Evolutionary conservation across 208 protist genomes (phyloP).

Genomic region (Tetramitus jugosus): DNA sequence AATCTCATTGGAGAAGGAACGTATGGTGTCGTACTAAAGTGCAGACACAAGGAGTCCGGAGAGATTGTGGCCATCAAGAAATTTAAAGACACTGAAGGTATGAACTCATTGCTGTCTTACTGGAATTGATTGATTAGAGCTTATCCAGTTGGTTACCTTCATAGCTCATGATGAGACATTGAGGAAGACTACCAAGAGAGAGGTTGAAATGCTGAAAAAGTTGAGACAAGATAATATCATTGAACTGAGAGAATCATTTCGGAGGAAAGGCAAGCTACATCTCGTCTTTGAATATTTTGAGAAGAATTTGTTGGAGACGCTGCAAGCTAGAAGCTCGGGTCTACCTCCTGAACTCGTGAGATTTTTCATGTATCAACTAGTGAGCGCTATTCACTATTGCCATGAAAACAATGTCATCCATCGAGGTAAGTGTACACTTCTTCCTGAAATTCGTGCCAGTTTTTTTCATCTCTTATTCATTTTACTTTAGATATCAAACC

Average conservation of each 20-base stretch:
- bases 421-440: slow-evolving; percentile 26
- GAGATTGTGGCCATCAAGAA: slow-evolving; percentile 81
- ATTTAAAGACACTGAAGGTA: slow-evolving; percentile 74
- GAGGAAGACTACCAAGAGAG: slow-evolving; percentile 70
- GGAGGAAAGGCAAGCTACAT: slow-evolving; percentile 68
- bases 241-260: slow-evolving; percentile 68
- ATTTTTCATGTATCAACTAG: slow-evolving; percentile 69
- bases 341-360: slow-evolving; percentile 48
- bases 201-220: slow-evolving; percentile 76
- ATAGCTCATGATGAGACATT: slow-evolving; percentile 59
- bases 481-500: slow-evolving; percentile 62
- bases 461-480: not conserved
- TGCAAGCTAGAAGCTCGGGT: slow-evolving; percentile 55
- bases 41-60: slow-evolving; percentile 59
- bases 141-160: not conserved
- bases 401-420: slow-evolving; percentile 79
- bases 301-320: slow-evolving; percentile 68
- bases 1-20: slow-evolving; percentile 46
- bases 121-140: not conserved
- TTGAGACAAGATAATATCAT: slow-evolving; percentile 74
- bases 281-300: slow-evolving; percentile 86
- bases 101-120: no score
- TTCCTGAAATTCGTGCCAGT: no score
- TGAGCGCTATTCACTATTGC: slow-evolving; percentile 69
- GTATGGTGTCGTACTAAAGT: slow-evolving; percentile 82